Evolutionary conservation across 306 rosid genomes (phyloP), one percentile per base, ranked within the genome.

Genomic region (Acacia crassicarpa): DNA sequence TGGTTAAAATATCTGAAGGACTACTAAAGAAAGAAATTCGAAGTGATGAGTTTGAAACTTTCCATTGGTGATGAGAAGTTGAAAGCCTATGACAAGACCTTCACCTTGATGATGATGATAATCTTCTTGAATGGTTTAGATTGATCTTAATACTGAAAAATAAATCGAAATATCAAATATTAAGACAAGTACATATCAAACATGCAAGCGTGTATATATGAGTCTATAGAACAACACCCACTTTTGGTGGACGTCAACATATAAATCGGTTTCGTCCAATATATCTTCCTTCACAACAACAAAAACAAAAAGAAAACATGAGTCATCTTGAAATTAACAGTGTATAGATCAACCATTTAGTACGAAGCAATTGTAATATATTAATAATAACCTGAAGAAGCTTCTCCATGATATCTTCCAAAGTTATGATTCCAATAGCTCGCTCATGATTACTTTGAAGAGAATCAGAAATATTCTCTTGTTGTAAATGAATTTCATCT

Each of bases 331-430:
- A 12, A 70, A 54, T 79, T 30, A 12, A 67, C 13, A 53, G 3
- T 0, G 72, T 9, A 61, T 17, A 48, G 3, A 45, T 11, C 4
- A 11, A 45, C 14, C 3, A 45, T 11, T 8, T 0, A 15, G 0
- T 49, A 49, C 8, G 62, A 56, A 56, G 65, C 14, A 22, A 9
- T 3, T 59, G 6, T 22, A 59, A 59, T 9, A 56, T 56, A 8
- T 16, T 49, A 49, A 6, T 16, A 56, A 59, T 9, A 59, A 62
- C 98, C 92, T 94, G 97, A 59, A 94, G 79, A 33, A 94, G 84
- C 84, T 90, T 94, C 83, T 94, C 97, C 89, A 94, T 88, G 23
- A 92, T 90, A 92, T 92, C 95, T 84, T 94, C 93, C 86, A 94
- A 80, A 59, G 94, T 94, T 65, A 94, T 90, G 76, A 94, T 90